Base-by-base conservation (phyloP, 768 basidiomycete genomes). In the Leucosporidium creatinivorum region DNA sequence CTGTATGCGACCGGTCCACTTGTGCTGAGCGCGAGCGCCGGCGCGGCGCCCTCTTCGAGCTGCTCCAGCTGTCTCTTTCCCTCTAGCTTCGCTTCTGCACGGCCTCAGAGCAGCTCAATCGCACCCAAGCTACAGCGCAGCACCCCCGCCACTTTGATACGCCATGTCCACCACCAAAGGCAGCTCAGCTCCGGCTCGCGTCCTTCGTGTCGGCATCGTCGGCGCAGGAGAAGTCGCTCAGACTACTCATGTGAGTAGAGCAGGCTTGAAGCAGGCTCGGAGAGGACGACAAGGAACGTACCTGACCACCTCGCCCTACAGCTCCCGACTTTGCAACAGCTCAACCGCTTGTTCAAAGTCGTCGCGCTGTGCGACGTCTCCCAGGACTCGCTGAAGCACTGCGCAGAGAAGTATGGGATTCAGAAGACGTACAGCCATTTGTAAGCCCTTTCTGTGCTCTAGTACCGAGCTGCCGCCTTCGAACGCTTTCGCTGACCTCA, bases 141-240 rank as follows among this genome's bases (percentile, higher is more conserved):
- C 33, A 36, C 33, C 33, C n/a, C n/a, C n/a, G n/a, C n/a, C n/a
- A n/a, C n/a, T n/a, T n/a, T n/a, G n/a, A n/a, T n/a, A n/a, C n/a
- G n/a, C n/a, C n/a, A n/a, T n/a, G n/a, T n/a, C n/a, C n/a, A n/a
- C n/a, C 39, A 44, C 39, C 39, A 44, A 44, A 6, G 39, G 10
- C 39, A 17, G 8, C 15, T 44, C 39, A 44, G 39, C 39, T 13
- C 10, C 39, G 8, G 8, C 39, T 44, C 39, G 39, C 39, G 39
- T 58, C 4, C 36, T 69, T 15, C 63, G 61, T 3, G 64, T 69
- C 4, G 68, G 63, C 28, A 58, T 69, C 21, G 64, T 48, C 1
- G 68, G 68, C 6, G 65, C 63, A 54, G 68, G 68, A 6, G 68
- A 69, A 36, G 61, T 69, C 2, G 60, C 64, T 2, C 64, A 65